Conservation (phyloP, 345 rosid genomes). For the Pugionium cornutum region DNA sequence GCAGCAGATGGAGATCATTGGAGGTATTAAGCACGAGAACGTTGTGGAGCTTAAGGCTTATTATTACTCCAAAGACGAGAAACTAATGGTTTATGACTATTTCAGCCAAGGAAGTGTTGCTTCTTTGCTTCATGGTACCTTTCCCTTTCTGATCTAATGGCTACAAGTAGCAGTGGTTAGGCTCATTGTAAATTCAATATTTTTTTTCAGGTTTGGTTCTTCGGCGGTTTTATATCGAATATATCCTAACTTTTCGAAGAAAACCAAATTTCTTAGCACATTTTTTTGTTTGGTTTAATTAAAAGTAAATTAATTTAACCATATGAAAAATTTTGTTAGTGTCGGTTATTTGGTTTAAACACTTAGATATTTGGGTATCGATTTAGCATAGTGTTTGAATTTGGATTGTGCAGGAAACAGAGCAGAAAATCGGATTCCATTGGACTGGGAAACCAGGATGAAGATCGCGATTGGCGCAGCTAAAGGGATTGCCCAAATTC, state of each 20-base stretch:
- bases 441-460: constrained; percentile 87
- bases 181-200: not conserved
- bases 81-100: constrained; percentile 87
- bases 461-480: constrained; percentile 85
- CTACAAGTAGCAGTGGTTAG: not conserved
- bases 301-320: too few relatives aligned
- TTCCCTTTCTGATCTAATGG: constrained; percentile 3
- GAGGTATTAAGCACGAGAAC: constrained; percentile 75
- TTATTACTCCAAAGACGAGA: constrained; percentile 93
- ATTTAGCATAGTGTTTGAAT: not conserved
- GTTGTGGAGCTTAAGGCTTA: constrained; percentile 91
- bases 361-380: too few relatives aligned
- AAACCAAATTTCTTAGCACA: too few relatives aligned
- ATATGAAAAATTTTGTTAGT: too few relatives aligned
- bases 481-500: constrained; percentile 75
- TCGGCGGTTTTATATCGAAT: not conserved
- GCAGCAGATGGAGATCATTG: constrained; percentile 94
- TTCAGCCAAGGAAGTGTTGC: constrained; percentile 73
- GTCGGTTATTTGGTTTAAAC: too few relatives aligned
- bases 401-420: constrained; percentile 44
- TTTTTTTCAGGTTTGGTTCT: not conserved
- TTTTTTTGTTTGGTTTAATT: too few relatives aligned
- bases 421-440: constrained; percentile 65
- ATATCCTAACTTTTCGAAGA: not conserved
- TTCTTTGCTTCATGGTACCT: constrained; percentile 76